Evolutionary conservation across 2,329 filamentous ascomycete genomes (phyloP).

Genomic region (Diaporthe destruens): DNA sequence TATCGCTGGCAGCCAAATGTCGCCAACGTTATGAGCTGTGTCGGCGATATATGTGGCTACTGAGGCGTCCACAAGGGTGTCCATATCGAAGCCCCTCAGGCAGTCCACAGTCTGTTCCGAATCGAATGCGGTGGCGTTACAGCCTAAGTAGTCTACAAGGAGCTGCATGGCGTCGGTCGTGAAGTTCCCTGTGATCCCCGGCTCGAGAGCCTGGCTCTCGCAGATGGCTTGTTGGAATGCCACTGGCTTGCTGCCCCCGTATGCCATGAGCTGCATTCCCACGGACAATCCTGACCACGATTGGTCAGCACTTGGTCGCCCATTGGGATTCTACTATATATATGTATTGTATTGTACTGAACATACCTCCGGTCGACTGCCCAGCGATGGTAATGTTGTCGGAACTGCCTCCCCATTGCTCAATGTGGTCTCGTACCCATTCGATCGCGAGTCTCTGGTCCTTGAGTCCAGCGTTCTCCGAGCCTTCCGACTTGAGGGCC

Average conservation of each 20-base stretch:
- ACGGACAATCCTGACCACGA: constrained; percentile 53
- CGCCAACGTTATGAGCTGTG: constrained; percentile 61
- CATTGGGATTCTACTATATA: no score
- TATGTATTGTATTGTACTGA: background rate
- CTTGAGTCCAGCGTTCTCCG: constrained; percentile 60
- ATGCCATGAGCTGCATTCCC: constrained; percentile 62
- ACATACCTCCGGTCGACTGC: constrained; percentile 38
- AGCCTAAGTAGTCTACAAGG: constrained; percentile 57
- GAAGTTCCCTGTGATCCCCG: constrained; percentile 62
- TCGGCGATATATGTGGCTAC: constrained; percentile 56
- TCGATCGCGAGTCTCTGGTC: constrained; percentile 60
- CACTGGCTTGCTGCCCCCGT: constrained; percentile 56
- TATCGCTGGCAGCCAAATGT: constrained; percentile 63
- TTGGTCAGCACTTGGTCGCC: background rate
- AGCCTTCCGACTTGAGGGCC: constrained; percentile 48
- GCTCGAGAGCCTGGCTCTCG: constrained; percentile 63
- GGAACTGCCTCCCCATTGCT: constrained; percentile 58
- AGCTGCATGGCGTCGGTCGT: constrained; percentile 60
- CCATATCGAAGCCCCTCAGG: constrained; percentile 57
- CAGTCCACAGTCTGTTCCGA: constrained; percentile 60
- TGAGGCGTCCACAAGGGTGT: constrained; percentile 58
- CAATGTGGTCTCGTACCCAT: constrained; percentile 62
- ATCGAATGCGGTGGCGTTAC: constrained; percentile 56
- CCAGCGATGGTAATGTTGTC: constrained; percentile 42
- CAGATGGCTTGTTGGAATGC: constrained; percentile 62